Evolutionary conservation across 805 yeast genomes (phyloP).

Genomic region (Pichia cabralensis): DNA sequence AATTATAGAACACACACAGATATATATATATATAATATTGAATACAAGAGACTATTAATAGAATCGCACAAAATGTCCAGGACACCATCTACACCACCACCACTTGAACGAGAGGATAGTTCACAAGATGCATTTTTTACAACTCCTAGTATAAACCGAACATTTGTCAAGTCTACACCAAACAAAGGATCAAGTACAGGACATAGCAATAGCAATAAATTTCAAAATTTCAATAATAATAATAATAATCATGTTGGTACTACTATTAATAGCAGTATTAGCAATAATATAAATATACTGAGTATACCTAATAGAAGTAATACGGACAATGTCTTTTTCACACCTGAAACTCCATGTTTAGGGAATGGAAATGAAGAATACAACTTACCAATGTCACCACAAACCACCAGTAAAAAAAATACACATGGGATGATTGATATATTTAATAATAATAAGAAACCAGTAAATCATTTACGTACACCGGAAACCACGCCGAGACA

Average conservation of each 20-base stretch:
- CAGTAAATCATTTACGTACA: constrained; percentile 5
- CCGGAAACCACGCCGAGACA: constrained; percentile 13
- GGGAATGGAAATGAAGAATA: constrained; percentile 1
- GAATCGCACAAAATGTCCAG: no score
- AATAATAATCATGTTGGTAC: not conserved
- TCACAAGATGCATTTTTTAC: constrained; percentile 1
- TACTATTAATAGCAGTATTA: not conserved
- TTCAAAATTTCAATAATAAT: not conserved
- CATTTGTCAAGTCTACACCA: no score
- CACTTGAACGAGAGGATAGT: constrained; percentile 2
- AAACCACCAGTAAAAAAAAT: constrained; percentile 6
- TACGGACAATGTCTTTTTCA: constrained; percentile 2
- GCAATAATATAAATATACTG: not conserved
- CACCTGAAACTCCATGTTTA: constrained; percentile 11
- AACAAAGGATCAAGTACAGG: no score
- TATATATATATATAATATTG: no score
- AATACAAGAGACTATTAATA: no score
- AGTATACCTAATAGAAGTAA: not conserved
- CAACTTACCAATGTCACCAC: constrained; percentile 7
- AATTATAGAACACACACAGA: no score
- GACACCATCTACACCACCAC: constrained; percentile 23
- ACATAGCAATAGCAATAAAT: not conserved
- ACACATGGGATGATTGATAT: constrained; percentile 1
- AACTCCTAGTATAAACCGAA: constrained; percentile 3
- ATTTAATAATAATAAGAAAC: not conserved